Base-by-base conservation (phyloP, 352 stramenopile genomes). In the Ophiocytium majus region DNA sequence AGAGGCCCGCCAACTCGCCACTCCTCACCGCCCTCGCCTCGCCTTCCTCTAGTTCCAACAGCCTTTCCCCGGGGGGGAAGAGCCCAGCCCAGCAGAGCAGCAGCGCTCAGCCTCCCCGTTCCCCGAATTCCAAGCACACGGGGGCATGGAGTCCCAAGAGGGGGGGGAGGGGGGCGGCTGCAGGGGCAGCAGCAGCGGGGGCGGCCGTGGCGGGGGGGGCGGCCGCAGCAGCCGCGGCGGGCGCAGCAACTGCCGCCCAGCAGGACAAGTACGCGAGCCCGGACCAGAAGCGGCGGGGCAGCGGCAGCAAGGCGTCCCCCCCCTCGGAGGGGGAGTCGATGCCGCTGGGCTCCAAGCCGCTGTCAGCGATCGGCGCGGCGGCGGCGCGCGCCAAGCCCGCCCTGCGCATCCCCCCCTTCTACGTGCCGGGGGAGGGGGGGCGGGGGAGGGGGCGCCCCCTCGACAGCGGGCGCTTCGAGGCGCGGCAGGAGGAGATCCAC, bases 341-440 rank as follows among this genome's bases (percentile, higher is more conserved):
- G 10, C 9, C 1, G 14, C 43, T 80, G 17, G 34, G 23, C 35
- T 10, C 76, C 43, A 79, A 31, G 10, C 10, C 10, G 71, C 17
- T 31, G 71, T 10, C 71, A 33, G 19, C 34, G 34, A 5, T 10
- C 1, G 75, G 1, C 19, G 49, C 35, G 31, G 33, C 49, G 35
- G 36, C 43, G 14, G 1, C 79, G 14, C 35, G 10, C 1, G 1
- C 17, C 9, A 79, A 33, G 23, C 35, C 81, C 1, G 10, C 9
- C 43, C 5, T 34, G 35, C 9, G 9, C 33, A 88, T 89, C 23
- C 85, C 85, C 31, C 50, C 32, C 1, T 88, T 89, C 76, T 89
- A 85, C 82, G 57, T 89, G 23, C 79, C 82, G n/a, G 82, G 85
- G 43, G 85, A 89, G 81, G 82, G 85, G 23, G 85, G 85, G 64